These are phyloP conservation scores for Sutorius eximius DNA, from an alignment of 1,284 basidiomycete genomes.

Conservation along the genomic window DNA sequence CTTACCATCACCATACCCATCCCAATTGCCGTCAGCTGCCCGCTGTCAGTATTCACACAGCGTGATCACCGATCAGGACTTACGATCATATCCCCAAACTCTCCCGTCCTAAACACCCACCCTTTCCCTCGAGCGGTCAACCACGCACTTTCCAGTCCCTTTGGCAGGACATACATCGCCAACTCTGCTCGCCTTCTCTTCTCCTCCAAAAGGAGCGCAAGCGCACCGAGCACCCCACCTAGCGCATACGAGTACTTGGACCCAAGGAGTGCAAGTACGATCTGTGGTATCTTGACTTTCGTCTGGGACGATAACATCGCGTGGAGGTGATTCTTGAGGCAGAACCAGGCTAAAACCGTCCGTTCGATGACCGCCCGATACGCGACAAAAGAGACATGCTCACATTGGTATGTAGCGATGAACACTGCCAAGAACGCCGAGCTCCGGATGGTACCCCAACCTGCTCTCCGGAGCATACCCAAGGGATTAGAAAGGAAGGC, in stretches of 20 bases:
- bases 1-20: slow-evolving; percentile 92
- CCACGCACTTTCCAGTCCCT: slow-evolving; percentile 88
- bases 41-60: slow-evolving; percentile 15
- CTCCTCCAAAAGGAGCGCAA: slow-evolving; percentile 88
- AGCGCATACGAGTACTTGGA: slow-evolving; percentile 76
- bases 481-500: slow-evolving; percentile 62
- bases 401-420: slow-evolving; percentile 84
- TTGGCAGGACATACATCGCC: slow-evolving; percentile 96
- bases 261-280: slow-evolving; percentile 55
- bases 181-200: slow-evolving; percentile 78
- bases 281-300: slow-evolving; percentile 45
- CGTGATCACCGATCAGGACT: slow-evolving; percentile 28
- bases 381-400: slow-evolving; percentile 24
- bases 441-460: slow-evolving; percentile 78
- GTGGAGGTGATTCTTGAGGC: slow-evolving; percentile 67
- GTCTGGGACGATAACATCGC: slow-evolving; percentile 44
- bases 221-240: slow-evolving; percentile 73
- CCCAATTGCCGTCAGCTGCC: slow-evolving; percentile 63
- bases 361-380: neutral
- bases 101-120: slow-evolving; percentile 74
- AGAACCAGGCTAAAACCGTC: slow-evolving; percentile 60
- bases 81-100: slow-evolving; percentile 67
- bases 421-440: slow-evolving; percentile 89
- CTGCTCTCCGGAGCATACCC: slow-evolving; percentile 62
- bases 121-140: slow-evolving; percentile 74